A percentile compares a stretch with the other conserved stretches of the same genome.
These are phyloP conservation scores for Aspergillus pseudoterreus DNA, from an alignment of 2,329 filamentous ascomycete genomes.

Conservation along the genomic window DNA sequence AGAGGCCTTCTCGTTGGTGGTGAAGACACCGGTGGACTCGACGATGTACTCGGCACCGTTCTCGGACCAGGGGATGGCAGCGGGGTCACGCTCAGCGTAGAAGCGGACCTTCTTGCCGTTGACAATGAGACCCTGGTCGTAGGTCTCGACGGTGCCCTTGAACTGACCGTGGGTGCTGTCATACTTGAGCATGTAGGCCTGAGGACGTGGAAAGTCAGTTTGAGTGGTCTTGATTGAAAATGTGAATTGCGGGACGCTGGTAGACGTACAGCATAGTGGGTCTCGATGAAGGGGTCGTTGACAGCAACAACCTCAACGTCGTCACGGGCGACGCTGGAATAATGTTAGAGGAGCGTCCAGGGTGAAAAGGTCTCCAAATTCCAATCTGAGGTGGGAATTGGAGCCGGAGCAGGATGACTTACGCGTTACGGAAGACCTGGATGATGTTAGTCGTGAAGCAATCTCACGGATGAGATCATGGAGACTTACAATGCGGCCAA, in stretches of 20 bases:
- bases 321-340: slow-evolving; percentile 68
- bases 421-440: slow-evolving; percentile 92
- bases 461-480: neutral
- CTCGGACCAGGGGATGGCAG: slow-evolving; percentile 83
- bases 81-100: slow-evolving; percentile 88
- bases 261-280: slow-evolving; percentile 86
- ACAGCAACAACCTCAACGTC: slow-evolving; percentile 92
- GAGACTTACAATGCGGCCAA: slow-evolving; percentile 76
- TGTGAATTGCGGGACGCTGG: neutral
- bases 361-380: neutral
- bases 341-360: slow-evolving; percentile 6
- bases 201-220: slow-evolving; percentile 1
- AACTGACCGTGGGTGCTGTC: slow-evolving; percentile 96
- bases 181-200: slow-evolving; percentile 99
- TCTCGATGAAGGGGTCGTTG: slow-evolving; percentile 99
- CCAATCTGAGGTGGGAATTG: neutral
- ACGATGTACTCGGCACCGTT: slow-evolving; percentile 90
- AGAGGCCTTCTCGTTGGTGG: slow-evolving; percentile 92
- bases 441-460: slow-evolving; percentile 13
- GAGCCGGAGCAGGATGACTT: slow-evolving; percentile 34
- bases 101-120: slow-evolving; percentile 95
- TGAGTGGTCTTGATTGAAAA: neutral
- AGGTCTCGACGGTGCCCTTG: slow-evolving; percentile 82
- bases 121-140: slow-evolving; percentile 71
- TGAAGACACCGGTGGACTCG: slow-evolving; percentile 99